Evolutionary conservation across 805 yeast species (phyloP).

Genomic region (Cyberlindnera suaveolens): DNA sequence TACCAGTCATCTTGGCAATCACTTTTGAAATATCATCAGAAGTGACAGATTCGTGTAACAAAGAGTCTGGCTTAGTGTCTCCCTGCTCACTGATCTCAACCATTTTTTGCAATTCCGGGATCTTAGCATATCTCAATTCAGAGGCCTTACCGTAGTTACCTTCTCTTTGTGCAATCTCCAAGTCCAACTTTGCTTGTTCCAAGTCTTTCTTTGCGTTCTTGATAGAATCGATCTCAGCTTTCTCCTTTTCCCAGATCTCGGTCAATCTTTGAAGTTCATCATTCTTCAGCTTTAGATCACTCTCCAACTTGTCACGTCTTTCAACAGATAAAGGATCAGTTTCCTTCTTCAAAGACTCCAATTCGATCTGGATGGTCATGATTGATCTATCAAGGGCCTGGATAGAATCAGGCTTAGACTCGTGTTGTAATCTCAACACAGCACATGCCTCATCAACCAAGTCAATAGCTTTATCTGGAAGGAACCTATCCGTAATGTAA

Average conservation of each 20-base stretch:
- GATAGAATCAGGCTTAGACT: slow-evolving; percentile 92
- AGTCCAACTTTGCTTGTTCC: slow-evolving; percentile 77
- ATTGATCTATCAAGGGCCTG: slow-evolving; percentile 82
- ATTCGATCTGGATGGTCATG: slow-evolving; percentile 91
- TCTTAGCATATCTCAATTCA: slow-evolving; percentile 77
- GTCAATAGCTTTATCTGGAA: slow-evolving; percentile 97
- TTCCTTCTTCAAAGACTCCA: slow-evolving; percentile 90
- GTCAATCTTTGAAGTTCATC: slow-evolving; percentile 68
- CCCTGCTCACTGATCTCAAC: slow-evolving; percentile 41
- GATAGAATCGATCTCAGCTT: slow-evolving; percentile 64
- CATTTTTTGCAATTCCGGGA: slow-evolving; percentile 69
- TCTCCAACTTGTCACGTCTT: slow-evolving; percentile 67
- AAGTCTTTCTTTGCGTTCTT: slow-evolving; percentile 76
- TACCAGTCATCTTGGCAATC: slow-evolving; percentile 91
- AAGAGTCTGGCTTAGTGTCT: slow-evolving; percentile 22
- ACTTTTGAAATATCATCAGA: slow-evolving; percentile 92
- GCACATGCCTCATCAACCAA: slow-evolving; percentile 97
- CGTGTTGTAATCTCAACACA: slow-evolving; percentile 89
- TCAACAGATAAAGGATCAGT: slow-evolving; percentile 80
- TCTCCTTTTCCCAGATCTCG: slow-evolving; percentile 82
- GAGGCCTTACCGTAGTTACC: slow-evolving; percentile 89
- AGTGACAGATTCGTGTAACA: slow-evolving; percentile 88
- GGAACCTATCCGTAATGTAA: slow-evolving; percentile 82
- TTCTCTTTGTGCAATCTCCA: slow-evolving; percentile 75
- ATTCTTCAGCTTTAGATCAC: slow-evolving; percentile 54